Base-by-base conservation (phyloP, 768 basidiomycete genomes). In the Sutorius australiensis region DNA sequence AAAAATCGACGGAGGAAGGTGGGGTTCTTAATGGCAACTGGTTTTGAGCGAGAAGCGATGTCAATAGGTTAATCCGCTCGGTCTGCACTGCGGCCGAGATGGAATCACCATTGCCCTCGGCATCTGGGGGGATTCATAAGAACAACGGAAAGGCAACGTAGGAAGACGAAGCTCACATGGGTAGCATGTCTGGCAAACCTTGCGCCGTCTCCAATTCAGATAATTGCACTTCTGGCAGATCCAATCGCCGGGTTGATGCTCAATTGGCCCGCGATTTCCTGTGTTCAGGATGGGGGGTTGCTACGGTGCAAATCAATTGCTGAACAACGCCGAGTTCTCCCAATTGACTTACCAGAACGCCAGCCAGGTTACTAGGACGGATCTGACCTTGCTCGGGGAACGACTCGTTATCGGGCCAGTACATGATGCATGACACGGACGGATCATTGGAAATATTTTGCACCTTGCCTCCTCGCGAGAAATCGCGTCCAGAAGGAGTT, bases 371-470 rank as follows among this genome's bases (percentile, higher is more conserved):
- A 54, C 72, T 77, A 0, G 86, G 88, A 3, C 88, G 76, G 53
- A 86, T 87, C 72, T 92, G 91, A 12, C 87, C 82, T 65, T 82
- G 84, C 59, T 88, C 86, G 1, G 91, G 91, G 55, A 89, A 75
- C 5, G 87, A 79, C 64, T 93, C 91, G 60, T 93, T 93, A 67
- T 92, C 90, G 5, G 91, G 90, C 91, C 91, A 93, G 61, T 86
- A 92, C 83, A 92, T 85, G 72, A 91, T 77, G 60, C 90, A 90
- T 4, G 90, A 87, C 28, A 73, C 61, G 45, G 83, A 66, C 17
- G 89, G 87, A 65, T 92, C 88, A 36, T 60, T 73, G 27, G 88
- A 91, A 54, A 92, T 69, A 60, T 93, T 91, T 61, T 86, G 87
- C 7, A 92, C 88, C 57, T 81, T 81, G 10, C 90, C 91, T 51